Evolutionary conservation across 805 yeast genomes (phyloP).

Genomic region (Myxozyma udenii): DNA sequence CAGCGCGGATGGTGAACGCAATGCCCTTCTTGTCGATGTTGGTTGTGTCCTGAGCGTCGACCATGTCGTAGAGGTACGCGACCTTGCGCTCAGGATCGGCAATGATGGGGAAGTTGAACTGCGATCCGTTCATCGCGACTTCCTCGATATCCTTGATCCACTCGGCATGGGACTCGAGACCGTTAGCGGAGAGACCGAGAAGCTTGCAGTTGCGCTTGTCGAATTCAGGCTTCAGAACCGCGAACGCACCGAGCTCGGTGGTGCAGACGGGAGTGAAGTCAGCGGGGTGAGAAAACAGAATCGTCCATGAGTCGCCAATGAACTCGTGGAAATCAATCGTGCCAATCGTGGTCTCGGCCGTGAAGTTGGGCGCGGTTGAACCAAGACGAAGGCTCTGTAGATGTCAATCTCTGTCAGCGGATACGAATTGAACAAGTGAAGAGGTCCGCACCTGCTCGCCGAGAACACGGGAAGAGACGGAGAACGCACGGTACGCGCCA

Average conservation of each 20-base stretch:
- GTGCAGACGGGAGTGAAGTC: slow-evolving; percentile 98
- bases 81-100: slow-evolving; percentile 86
- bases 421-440: neutral
- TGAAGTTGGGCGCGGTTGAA: slow-evolving; percentile 76
- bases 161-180: slow-evolving; percentile 72
- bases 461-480: slow-evolving; percentile 6
- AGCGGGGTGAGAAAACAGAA: slow-evolving; percentile 91
- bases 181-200: slow-evolving; percentile 88
- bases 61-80: slow-evolving; percentile 79
- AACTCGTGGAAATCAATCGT: slow-evolving; percentile 81
- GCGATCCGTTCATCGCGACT: slow-evolving; percentile 46
- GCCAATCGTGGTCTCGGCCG: slow-evolving; percentile 80
- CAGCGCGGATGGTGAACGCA: slow-evolving; percentile 89
- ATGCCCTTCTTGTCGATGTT: slow-evolving; percentile 68
- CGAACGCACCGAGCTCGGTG: slow-evolving; percentile 93
- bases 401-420: neutral
- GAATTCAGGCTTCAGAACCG: slow-evolving; percentile 87
- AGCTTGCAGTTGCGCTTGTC: slow-evolving; percentile 82
- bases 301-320: slow-evolving; percentile 82
- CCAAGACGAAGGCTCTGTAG: slow-evolving; percentile 59
- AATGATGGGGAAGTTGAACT: slow-evolving; percentile 82
- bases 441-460: slow-evolving; percentile 12
- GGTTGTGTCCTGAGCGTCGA: slow-evolving; percentile 80
- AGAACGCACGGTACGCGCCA: slow-evolving; percentile 15
- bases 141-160: slow-evolving; percentile 96